phyloP scores from a whole-genome alignment of 768 basidiomycete genomes.

The Suillus luteus region DNA sequence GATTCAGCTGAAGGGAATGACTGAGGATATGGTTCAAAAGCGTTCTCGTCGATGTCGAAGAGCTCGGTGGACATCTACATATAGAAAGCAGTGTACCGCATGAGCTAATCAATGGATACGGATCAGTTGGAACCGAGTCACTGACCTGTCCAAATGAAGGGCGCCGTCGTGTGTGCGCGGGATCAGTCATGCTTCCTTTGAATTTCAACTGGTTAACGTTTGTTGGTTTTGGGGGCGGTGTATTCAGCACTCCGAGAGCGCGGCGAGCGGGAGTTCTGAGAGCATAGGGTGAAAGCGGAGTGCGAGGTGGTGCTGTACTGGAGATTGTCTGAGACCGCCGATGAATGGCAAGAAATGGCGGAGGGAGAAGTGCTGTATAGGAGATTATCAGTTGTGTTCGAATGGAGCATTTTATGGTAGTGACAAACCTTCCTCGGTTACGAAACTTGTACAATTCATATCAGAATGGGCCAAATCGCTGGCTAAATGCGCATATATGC shows the following conservation, averaged over 20 bases:
- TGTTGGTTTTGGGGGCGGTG: slow-evolving; percentile 69
- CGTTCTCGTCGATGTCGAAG: slow-evolving; percentile 77
- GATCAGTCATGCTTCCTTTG: slow-evolving; percentile 75
- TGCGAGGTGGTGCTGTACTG: slow-evolving; percentile 41
- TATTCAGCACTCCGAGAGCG: slow-evolving; percentile 44
- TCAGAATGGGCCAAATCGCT: slow-evolving; percentile 54
- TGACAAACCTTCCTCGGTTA: slow-evolving; percentile 51
- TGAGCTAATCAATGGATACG: slow-evolving; percentile 20
- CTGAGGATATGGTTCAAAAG: slow-evolving; percentile 52
- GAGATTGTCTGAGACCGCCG: slow-evolving; percentile 64
- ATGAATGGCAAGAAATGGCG: slow-evolving; percentile 57
- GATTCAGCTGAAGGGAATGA: slow-evolving; percentile 38
- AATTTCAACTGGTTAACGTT: slow-evolving; percentile 56
- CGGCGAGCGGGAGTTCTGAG: slow-evolving; percentile 37
- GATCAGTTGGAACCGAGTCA: slow-evolving; percentile 13
- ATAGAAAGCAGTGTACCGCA: slow-evolving; percentile 18
- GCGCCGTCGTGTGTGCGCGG: slow-evolving; percentile 51
- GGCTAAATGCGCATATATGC: slow-evolving; percentile 50
- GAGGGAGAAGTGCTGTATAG: slow-evolving; percentile 52
- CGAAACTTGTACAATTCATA: slow-evolving; percentile 47
- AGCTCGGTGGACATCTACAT: slow-evolving; percentile 52
- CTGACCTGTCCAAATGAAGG: slow-evolving; percentile 44
- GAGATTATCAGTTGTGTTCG: slow-evolving; percentile 23
- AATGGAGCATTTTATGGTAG: slow-evolving; percentile 19
- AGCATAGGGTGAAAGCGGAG: slow-evolving; percentile 26